phyloP scores from a whole-genome alignment of 331 rosid species.

The Arachis monticola region DNA sequence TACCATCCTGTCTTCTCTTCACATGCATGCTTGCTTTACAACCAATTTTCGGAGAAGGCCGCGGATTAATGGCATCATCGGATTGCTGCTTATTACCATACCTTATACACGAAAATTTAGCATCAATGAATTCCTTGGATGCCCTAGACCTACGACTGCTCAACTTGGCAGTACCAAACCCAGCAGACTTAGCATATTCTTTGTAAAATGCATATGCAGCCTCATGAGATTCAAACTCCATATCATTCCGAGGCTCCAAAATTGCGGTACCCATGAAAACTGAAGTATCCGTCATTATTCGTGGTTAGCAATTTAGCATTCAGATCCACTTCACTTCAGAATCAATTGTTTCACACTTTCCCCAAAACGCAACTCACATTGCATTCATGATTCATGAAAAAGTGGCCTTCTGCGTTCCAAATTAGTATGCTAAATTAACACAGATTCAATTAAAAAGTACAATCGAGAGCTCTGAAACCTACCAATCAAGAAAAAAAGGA shows the following conservation, averaged over 20 bases:
- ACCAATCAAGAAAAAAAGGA: too few relatives aligned
- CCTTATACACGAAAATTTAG: constrained; percentile 88
- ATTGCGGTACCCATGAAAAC: constrained; percentile 43
- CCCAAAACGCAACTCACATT: constrained; percentile 19
- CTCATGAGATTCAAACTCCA: constrained; percentile 93
- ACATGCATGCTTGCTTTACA: constrained; percentile 98
- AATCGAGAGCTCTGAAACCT: background rate
- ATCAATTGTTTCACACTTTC: constrained; percentile 42
- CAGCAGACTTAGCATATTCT: constrained; percentile 78
- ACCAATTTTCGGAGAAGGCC: constrained; percentile 93
- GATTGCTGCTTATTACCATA: constrained; percentile 95
- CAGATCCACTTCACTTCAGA: constrained; percentile 54
- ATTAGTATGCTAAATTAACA: background rate
- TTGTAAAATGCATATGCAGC: constrained; percentile 76
- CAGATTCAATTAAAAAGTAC: background rate
- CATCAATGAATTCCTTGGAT: constrained; percentile 89
- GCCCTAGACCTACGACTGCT: constrained; percentile 97
- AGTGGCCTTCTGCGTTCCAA: constrained; percentile 11
- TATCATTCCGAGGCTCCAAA: constrained; percentile 64
- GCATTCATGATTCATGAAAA: constrained; percentile 25
- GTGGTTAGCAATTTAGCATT: constrained; percentile 54
- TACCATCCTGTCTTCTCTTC: constrained; percentile 80
- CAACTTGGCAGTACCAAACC: constrained; percentile 93
- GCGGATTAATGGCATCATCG: constrained; percentile 93
- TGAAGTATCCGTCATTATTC: constrained; percentile 62